Base-by-base conservation (phyloP, 2,329 filamentous ascomycete species). In the Stromatinia cepivora region DNA sequence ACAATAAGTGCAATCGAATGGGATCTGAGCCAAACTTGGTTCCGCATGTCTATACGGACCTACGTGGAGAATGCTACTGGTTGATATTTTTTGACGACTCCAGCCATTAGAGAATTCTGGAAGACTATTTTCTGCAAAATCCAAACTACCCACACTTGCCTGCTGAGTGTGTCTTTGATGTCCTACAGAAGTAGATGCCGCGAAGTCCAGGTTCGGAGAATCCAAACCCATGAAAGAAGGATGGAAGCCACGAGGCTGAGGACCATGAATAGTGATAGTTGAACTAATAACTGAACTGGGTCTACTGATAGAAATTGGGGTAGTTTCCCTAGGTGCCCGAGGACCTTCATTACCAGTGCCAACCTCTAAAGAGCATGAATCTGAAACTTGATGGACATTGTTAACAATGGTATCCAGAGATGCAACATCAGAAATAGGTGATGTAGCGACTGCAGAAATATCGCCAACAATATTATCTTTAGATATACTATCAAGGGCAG, bases 1-100 rank as follows among this genome's bases (percentile, higher is more conserved):
- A 45, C 72, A 74, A 34, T 65, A 69, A 3, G 69, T 73, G 36
- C 73, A 74, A 6, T 42, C 17, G 31, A 66, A 61, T 15, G 36
- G 20, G 15, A 62, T 46, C 39, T 22, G 28, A 28, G 10, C 36
- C n/a, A 42, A 42, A 10, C n/a, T 28, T 46, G 52, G 28, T 2
- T 57, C 42, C 4, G 25, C 22, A 65, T 65, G 50, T 15, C 13
- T 46, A 9, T 48, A n/a, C 4, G 45, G 53, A 13, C 67, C 54
- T 34, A 25, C 46, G 13, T 68, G 28, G 4, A 68, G 25, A 9
- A 68, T 45, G 7, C 25, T 25, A 63, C 45, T 53, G 17, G 20
- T 45, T 45, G 34, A 42, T n/a, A 62, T 4, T 22, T 68, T 20
- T 34, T 63, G 56, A 6, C 59, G 66, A 31, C 42, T 65, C 67